These are phyloP conservation scores for Candida vaughaniae DNA, from an alignment of 805 yeast genomes.

Conservation along the genomic window DNA sequence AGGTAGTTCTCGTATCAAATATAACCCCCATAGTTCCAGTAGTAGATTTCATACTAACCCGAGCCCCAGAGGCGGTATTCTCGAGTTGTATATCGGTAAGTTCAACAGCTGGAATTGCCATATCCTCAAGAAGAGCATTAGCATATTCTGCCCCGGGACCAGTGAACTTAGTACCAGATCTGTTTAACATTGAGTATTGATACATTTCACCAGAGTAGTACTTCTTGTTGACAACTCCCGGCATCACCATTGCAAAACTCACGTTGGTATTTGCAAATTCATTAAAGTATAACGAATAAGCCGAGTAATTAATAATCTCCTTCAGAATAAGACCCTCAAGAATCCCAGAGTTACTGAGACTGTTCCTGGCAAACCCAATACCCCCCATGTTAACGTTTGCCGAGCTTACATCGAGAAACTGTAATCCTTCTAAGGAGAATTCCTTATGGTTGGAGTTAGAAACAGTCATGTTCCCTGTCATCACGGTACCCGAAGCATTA, in stretches of 20 bases:
- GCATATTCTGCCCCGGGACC: conserved; percentile 17
- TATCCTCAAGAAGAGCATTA: conserved; percentile 10
- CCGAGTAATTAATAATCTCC: conserved; percentile 25
- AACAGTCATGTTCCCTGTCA: conserved; percentile 23
- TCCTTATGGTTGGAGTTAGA: conserved; percentile 11
- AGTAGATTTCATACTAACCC: conserved; percentile 30
- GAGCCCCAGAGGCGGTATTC: conserved; percentile 36
- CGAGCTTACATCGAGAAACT: conserved; percentile 27
- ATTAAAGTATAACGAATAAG: conserved; percentile 36
- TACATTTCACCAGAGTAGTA: conserved; percentile 48
- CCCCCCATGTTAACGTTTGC: conserved; percentile 29
- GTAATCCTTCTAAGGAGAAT: conserved; percentile 19
- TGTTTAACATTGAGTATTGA: conserved; percentile 44
- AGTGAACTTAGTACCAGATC: conserved; percentile 46
- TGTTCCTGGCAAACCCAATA: conserved; percentile 34
- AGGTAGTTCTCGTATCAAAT: conserved; percentile 54
- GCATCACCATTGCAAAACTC: conserved; percentile 38
- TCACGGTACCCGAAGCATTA: conserved; percentile 26
- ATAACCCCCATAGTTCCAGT: conserved; percentile 48
- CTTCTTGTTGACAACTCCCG: conserved; percentile 59
- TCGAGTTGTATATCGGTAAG: conserved; percentile 23
- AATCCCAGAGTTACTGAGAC: conserved; percentile 25
- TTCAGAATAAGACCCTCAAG: conserved; percentile 18
- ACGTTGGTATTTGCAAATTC: conserved; percentile 11
- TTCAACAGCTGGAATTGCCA: conserved; percentile 30